These are phyloP conservation scores for Verticillium zaregamsianum DNA, from an alignment of 2,329 filamentous ascomycete genomes.

Conservation along the genomic window DNA sequence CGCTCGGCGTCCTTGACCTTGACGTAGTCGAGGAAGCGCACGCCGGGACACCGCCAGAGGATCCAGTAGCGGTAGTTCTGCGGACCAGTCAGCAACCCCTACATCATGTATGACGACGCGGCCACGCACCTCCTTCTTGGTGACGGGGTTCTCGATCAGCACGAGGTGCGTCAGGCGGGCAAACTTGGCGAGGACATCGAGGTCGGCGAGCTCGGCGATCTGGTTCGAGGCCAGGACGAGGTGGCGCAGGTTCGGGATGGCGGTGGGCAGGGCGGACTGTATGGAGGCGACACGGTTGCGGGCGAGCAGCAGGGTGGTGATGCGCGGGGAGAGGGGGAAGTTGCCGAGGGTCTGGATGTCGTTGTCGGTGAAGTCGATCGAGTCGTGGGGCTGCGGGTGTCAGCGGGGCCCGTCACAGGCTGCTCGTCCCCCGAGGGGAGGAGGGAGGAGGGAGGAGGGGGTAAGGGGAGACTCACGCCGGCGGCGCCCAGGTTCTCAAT, in stretches of 20 bases:
- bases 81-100: conserved; percentile 3
- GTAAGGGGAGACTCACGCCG: conserved; percentile 57
- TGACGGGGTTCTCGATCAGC: conserved; percentile 82
- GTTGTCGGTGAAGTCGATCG: conserved; percentile 98
- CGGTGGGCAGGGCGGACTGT: conserved; percentile 68
- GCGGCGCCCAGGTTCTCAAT: conserved; percentile 98
- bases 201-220: conserved; percentile 76
- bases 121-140: conserved; percentile 77
- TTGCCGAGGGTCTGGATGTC: conserved; percentile 87
- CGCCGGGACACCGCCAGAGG: conserved; percentile 76
- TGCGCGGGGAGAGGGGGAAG: conserved; percentile 85
- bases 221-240: conserved; percentile 82
- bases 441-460: conserved; percentile 5
- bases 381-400: conserved; percentile 73
- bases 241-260: conserved; percentile 76
- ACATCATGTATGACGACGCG: not conserved
- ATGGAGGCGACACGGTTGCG: conserved; percentile 84
- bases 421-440: not conserved
- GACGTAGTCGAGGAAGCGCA: conserved; percentile 88
- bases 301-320: conserved; percentile 83
- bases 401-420: conserved; percentile 4
- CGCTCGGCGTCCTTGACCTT: conserved; percentile 89
- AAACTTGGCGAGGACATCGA: conserved; percentile 74
- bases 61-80: conserved; percentile 92
- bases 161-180: conserved; percentile 72